Base-by-base conservation (phyloP, 805 yeast species). In the Candida qinlingensis region DNA sequence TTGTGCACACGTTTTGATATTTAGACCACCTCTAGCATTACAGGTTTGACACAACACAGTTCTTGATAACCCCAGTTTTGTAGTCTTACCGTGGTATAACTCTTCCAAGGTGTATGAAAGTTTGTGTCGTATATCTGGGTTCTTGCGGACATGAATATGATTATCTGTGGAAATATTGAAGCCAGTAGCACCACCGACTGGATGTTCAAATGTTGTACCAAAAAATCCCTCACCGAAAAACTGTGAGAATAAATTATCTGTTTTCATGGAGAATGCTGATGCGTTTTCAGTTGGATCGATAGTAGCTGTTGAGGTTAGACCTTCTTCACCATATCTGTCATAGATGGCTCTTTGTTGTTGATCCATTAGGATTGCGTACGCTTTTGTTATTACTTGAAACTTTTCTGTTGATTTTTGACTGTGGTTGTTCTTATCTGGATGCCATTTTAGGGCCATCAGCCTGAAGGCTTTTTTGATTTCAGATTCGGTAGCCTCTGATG, bases 401-500 rank as follows among this genome's bases (percentile, higher is more conserved):
- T 85, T 88, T 65, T 89, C 97, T 39, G 96, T 94, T 7, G 96
- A 96, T 67, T 91, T 97, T 44, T 85, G 85, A 9, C 83, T 76
- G 40, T 58, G 61, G 52, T 87, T 81, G 60, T 82, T 82, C 72
- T 86, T 86, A 71, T 86, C 95, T 50, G 95, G 95, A 67, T 86
- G 95, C 70, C 77, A 83, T 60, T 81, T 86, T 57, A 86, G 73
- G 13, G 95, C 94, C 56, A 56, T 54, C 44, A 69, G 64, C 62
- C 81, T 69, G 63, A 77, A 79, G 3, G 81, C 81, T 59, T 76
- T 77, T 59, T 76, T 79, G 57, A 79, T 75, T 58, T 76, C 81
- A 12, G 58, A 55, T 27, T 68, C 75, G 5, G 71, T 58, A 5
- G 83, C 81, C 13, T 66, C 62, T 7, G 75, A 71, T 26, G 71